These are phyloP conservation scores for Daedaleopsis nitida DNA, from an alignment of 768 basidiomycete genomes.

Conservation along the genomic window DNA sequence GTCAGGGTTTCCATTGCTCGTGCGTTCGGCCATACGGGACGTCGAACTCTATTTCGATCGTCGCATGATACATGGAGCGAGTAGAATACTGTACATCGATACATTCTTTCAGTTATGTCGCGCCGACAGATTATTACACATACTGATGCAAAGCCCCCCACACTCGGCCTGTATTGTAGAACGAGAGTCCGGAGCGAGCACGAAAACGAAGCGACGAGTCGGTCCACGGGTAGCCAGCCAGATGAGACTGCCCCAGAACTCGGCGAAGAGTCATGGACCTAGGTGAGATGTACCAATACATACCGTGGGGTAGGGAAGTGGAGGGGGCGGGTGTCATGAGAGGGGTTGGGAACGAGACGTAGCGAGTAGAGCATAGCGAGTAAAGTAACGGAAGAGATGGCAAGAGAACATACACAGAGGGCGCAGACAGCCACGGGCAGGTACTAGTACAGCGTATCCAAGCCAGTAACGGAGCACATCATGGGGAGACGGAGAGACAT, in stretches of 20 bases:
- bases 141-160: not conserved
- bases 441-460: no score
- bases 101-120: not conserved
- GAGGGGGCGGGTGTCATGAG: not conserved
- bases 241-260: not conserved
- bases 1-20: no score
- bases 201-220: not conserved
- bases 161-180: not conserved
- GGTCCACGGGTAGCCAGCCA: not conserved
- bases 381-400: not conserved
- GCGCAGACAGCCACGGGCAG: no score
- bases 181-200: not conserved
- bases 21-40: no score
- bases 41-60: no score
- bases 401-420: not conserved
- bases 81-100: not conserved
- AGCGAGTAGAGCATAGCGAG: not conserved
- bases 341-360: not conserved
- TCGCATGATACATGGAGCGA: no score
- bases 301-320: not conserved
- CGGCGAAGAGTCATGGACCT: not conserved
- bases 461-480: not conserved
- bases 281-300: constrained; percentile 1
- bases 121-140: not conserved
- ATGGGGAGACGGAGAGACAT: no score